phyloP scores from a whole-genome alignment of 1,284 basidiomycete species.

The Malassezia obtusa region DNA sequence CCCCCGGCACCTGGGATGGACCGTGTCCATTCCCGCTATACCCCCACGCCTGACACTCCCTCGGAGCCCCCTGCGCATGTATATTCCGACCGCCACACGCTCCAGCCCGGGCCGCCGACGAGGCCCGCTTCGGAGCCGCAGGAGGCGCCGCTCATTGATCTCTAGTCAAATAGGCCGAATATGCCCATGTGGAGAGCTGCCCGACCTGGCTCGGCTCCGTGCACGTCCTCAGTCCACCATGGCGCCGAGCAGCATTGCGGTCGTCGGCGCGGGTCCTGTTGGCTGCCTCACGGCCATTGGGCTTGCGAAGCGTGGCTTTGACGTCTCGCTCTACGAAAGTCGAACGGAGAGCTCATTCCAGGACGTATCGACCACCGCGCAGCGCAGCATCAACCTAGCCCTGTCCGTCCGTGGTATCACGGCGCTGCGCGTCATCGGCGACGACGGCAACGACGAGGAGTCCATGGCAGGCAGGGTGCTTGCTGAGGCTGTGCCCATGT shows the following conservation, averaged over 20 bases:
- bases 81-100: no score
- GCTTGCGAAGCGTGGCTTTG: slow-evolving; percentile 77
- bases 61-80: no score
- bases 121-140: no score
- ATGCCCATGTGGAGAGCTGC: no score
- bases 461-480: slow-evolving; percentile 55
- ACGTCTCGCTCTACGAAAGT: slow-evolving; percentile 78
- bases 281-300: slow-evolving; percentile 81
- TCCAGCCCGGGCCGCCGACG: no score
- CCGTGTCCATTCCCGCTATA: no score
- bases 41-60: no score
- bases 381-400: slow-evolving; percentile 86
- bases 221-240: no score
- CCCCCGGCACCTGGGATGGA: no score
- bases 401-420: slow-evolving; percentile 85
- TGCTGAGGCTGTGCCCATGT: slow-evolving; percentile 79
- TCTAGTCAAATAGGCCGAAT: no score
- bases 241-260: slow-evolving; percentile 25
- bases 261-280: slow-evolving; percentile 80
- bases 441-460: not conserved
- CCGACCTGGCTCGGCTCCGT: no score
- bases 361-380: slow-evolving; percentile 17
- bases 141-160: slow-evolving; percentile 11
- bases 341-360: slow-evolving; percentile 55
- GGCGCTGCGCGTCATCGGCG: slow-evolving; percentile 58